phyloP scores from a whole-genome alignment of 2,329 filamentous ascomycete species.

The Didymosphaeria variabile region DNA sequence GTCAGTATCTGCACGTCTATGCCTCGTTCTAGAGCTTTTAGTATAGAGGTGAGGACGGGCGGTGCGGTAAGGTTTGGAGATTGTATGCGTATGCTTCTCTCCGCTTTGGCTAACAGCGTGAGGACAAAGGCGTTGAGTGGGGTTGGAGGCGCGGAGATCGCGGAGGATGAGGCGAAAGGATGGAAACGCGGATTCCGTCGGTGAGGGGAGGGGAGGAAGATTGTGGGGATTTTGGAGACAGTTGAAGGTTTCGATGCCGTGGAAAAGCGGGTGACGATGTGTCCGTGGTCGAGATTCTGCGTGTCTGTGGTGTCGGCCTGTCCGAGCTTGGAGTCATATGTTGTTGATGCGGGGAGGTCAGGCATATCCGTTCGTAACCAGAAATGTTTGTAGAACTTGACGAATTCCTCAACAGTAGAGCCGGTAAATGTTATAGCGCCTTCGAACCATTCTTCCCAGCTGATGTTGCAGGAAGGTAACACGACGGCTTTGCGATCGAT shows the following conservation, averaged over 20 bases:
- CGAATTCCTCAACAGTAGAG: slow-evolving; percentile 66
- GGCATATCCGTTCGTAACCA: slow-evolving; percentile 62
- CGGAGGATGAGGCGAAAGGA: slow-evolving; percentile 42
- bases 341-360: slow-evolving; percentile 4
- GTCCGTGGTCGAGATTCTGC: slow-evolving; percentile 15
- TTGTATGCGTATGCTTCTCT: slow-evolving; percentile 70
- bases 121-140: slow-evolving; percentile 74
- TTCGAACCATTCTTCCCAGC: slow-evolving; percentile 89
- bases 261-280: slow-evolving; percentile 16
- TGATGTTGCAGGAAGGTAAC: slow-evolving; percentile 83
- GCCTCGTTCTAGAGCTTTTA: slow-evolving; percentile 70
- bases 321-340: slow-evolving; percentile 1
- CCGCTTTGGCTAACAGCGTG: slow-evolving; percentile 67
- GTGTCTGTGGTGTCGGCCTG: neutral
- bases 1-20: slow-evolving; percentile 75
- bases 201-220: slow-evolving; percentile 79
- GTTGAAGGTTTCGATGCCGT: neutral
- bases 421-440: slow-evolving; percentile 75
- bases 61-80: slow-evolving; percentile 80
- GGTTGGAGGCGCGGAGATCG: slow-evolving; percentile 69
- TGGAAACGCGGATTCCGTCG: slow-evolving; percentile 73
- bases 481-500: slow-evolving; percentile 73
- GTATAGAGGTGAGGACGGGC: slow-evolving; percentile 69
- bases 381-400: slow-evolving; percentile 73
- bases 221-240: slow-evolving; percentile 56